Base-by-base conservation (phyloP, 2,329 filamentous ascomycete species). In the Aspergillus cejpii region DNA sequence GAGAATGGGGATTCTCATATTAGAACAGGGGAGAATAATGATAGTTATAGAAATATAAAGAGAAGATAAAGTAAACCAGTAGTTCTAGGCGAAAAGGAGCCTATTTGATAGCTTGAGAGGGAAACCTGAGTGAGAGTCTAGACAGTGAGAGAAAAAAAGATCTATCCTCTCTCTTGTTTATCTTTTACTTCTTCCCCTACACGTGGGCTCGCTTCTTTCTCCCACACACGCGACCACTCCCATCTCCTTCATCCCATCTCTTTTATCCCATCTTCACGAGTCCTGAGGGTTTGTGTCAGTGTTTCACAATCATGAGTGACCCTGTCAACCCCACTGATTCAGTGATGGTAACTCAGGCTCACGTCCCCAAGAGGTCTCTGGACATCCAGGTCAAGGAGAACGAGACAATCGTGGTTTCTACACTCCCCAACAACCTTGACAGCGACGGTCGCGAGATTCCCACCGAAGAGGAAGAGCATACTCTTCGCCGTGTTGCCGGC, bases 401-500 rank as follows among this genome's bases (percentile, higher is more conserved):
- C 11, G 47, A 48, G 19, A 26, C 43, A 2, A 26, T 26, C 1
- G 43, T 49, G 10, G 37, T 48, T 6, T 37, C 39, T 5, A 37
- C 34, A 10, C 24, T 28, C 1, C 28, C 39, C 7, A 41, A 37
- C 7, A 41, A 37, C 5, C 29, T 28, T 1, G 31, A 41, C 17
- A 40, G 39, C 6, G 39, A 48, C 14, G 41, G 40, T 6, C 46
- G 41, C 15, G 54, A 55, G 20, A 34, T 48, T 29, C 67, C 68
- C 2, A 69, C 59, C 1, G 54, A 55, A 0, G 59, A 66, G 14
- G 68, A 71, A 33, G 27, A 67, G 31, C 44, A 39, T 1, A 63
- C 55, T 15, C 56, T 71, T 6, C 67, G 64, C 31, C 64, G 67
- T 43, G 60, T 70, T 6, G 40, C 64, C 6, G 64, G 58, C 19